Evolutionary conservation across 2,329 filamentous ascomycete species (phyloP).

Genomic region (Tolypocladium sp.): DNA sequence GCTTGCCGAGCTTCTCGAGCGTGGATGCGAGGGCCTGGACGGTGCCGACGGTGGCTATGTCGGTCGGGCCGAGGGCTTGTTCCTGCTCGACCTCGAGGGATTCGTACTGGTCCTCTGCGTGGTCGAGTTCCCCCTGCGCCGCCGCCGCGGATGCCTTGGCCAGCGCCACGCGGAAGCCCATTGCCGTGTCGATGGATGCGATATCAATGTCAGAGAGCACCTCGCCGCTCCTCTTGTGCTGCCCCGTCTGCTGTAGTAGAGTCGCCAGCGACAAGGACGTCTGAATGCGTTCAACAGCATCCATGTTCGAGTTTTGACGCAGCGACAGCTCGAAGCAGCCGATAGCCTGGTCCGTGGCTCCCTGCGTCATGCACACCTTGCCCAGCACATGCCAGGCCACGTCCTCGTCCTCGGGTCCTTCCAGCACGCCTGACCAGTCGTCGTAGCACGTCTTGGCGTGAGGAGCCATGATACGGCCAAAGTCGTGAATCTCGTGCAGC

Average conservation of each 20-base stretch:
- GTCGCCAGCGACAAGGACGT: conserved; percentile 11
- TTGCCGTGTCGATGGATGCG: conserved; percentile 11
- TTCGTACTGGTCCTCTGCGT: conserved; percentile 11
- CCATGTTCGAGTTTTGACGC: conserved; percentile 5
- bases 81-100: conserved; percentile 13
- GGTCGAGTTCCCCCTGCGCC: conserved; percentile 9
- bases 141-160: conserved; percentile 13
- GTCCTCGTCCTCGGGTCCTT: conserved; percentile 17
- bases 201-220: conserved; percentile 11
- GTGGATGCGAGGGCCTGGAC: conserved; percentile 15
- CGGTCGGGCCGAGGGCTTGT: conserved; percentile 11
- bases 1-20: conserved; percentile 11
- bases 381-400: conserved; percentile 28
- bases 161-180: conserved; percentile 13
- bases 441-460: conserved; percentile 16
- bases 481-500: conserved; percentile 13
- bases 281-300: conserved; percentile 11
- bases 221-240: conserved; percentile 8
- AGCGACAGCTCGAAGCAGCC: conserved; percentile 16
- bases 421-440: conserved; percentile 12
- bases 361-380: conserved; percentile 16
- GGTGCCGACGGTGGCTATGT: conserved; percentile 13
- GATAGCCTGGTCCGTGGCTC: conserved; percentile 12
- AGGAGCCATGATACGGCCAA: conserved; percentile 15
- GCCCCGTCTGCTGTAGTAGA: conserved; percentile 10